Evolutionary conservation across 1,139 yeast species (phyloP).

Genomic region (Taiozyma sp.): DNA sequence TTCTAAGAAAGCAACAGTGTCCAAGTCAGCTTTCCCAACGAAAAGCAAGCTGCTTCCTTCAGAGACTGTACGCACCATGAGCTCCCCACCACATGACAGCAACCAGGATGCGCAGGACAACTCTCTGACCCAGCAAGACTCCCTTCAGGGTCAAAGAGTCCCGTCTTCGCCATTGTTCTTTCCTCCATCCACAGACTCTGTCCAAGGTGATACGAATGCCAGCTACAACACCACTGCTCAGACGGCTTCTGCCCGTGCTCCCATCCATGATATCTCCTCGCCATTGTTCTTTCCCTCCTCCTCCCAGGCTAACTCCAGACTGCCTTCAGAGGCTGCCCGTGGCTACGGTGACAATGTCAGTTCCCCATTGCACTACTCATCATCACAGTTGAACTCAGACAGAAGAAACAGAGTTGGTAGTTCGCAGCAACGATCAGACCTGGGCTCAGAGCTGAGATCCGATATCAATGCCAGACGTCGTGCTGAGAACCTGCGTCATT

Average conservation of each 20-base stretch:
- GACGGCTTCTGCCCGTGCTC: neutral
- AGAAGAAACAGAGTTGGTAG: slow-evolving; percentile 23
- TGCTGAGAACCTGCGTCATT: slow-evolving; percentile 27
- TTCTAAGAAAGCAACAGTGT: no score
- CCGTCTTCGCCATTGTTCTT: slow-evolving; percentile 69
- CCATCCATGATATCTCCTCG: slow-evolving; percentile 27
- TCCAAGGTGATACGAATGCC: neutral
- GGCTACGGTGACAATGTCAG: slow-evolving; percentile 19
- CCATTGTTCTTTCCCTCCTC: slow-evolving; percentile 34
- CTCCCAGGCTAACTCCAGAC: slow-evolving; percentile 23
- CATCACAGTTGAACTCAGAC: slow-evolving; percentile 31
- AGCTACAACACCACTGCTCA: neutral
- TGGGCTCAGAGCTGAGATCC: slow-evolving; percentile 30
- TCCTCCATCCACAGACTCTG: slow-evolving; percentile 40
- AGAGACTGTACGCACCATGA: neutral
- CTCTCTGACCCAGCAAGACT: neutral
- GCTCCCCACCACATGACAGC: slow-evolving; percentile 2
- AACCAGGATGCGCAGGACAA: neutral
- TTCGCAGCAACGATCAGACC: slow-evolving; percentile 15
- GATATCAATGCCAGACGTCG: slow-evolving; percentile 29
- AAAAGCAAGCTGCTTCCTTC: neutral
- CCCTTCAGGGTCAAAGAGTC: slow-evolving; percentile 21
- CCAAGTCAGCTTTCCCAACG: neutral
- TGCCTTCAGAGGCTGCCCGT: slow-evolving; percentile 8
- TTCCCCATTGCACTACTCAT: slow-evolving; percentile 43